Evolutionary conservation across 2,329 filamentous ascomycete species (phyloP).

Genomic region (Pyricularia grisea): DNA sequence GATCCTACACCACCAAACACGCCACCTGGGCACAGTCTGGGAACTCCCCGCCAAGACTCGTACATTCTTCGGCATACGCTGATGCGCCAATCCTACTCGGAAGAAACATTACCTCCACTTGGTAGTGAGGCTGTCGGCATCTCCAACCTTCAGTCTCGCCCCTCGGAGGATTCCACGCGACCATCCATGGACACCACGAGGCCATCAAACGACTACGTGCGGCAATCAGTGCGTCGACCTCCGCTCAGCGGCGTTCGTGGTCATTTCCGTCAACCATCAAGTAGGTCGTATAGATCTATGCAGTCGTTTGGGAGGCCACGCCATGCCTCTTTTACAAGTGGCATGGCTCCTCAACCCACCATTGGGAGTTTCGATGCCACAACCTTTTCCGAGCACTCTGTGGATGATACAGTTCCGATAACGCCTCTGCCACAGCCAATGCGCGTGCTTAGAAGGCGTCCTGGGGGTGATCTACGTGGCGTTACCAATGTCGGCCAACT

Average conservation of each 20-base stretch:
- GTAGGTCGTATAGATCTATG: constrained; percentile 37
- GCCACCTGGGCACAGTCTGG: constrained; percentile 36
- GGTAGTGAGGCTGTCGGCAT: constrained; percentile 32
- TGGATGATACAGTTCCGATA: constrained; percentile 33
- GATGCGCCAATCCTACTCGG: constrained; percentile 23
- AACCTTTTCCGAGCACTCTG: constrained; percentile 41
- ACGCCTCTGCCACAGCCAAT: constrained; percentile 40
- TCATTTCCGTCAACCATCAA: constrained; percentile 37
- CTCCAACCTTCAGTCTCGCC: constrained; percentile 10
- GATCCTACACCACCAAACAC: constrained; percentile 54
- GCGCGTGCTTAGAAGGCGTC: constrained; percentile 59
- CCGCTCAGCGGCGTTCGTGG: constrained; percentile 23
- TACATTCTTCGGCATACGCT: constrained; percentile 41
- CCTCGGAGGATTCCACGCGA: constrained; percentile 23
- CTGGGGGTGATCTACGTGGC: constrained; percentile 65
- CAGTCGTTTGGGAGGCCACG: constrained; percentile 43
- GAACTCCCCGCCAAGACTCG: constrained; percentile 45
- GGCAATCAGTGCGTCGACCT: constrained; percentile 20
- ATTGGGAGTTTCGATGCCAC: constrained; percentile 54
- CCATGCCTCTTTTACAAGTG: constrained; percentile 52
- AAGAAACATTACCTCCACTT: constrained; percentile 27
- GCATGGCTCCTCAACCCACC: constrained; percentile 37
- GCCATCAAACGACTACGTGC: constrained; percentile 14
- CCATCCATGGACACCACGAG: constrained; percentile 20
- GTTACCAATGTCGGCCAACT: constrained; percentile 56